These are phyloP conservation scores for Saksenaea vasiformis DNA, from an alignment of 371 early-diverging fungal species.

Conservation along the genomic window DNA sequence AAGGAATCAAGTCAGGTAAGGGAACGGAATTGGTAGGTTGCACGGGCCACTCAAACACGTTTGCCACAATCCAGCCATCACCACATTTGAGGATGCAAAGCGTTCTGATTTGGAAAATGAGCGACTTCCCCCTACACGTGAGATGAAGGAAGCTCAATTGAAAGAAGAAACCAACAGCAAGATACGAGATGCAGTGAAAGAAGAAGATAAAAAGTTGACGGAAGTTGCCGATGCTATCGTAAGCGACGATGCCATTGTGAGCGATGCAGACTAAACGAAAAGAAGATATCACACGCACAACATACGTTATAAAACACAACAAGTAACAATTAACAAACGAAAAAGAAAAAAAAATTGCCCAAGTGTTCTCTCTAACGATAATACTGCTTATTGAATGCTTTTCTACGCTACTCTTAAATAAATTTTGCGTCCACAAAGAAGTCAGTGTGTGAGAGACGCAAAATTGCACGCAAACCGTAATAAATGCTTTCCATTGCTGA, in stretches of 20 bases:
- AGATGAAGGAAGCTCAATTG: slow-evolving; percentile 45
- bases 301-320: not conserved
- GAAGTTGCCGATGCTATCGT: slow-evolving; percentile 51
- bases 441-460: too few species aligned
- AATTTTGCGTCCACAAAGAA: too few species aligned
- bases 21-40: not conserved
- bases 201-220: slow-evolving; percentile 43
- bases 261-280: slow-evolving; percentile 31
- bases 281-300: not conserved
- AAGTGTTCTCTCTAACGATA: not conserved
- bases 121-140: slow-evolving; percentile 82
- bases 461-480: too few species aligned
- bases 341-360: not conserved
- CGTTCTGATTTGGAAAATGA: slow-evolving; percentile 90
- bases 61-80: slow-evolving; percentile 60
- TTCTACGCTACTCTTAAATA: too few species aligned
- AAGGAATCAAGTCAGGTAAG: slow-evolving; percentile 82
- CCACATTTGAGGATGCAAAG: slow-evolving; percentile 91
- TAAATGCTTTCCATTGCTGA: too few species aligned
- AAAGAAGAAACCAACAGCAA: slow-evolving; percentile 55
- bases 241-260: slow-evolving; percentile 50
- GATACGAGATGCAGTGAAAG: slow-evolving; percentile 51
- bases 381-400: not conserved
- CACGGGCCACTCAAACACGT: not conserved
- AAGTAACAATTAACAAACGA: slow-evolving; percentile 6